These are phyloP conservation scores for Herpetospermum pedunculosum DNA, from an alignment of 306 rosid species.

Conservation along the genomic window DNA sequence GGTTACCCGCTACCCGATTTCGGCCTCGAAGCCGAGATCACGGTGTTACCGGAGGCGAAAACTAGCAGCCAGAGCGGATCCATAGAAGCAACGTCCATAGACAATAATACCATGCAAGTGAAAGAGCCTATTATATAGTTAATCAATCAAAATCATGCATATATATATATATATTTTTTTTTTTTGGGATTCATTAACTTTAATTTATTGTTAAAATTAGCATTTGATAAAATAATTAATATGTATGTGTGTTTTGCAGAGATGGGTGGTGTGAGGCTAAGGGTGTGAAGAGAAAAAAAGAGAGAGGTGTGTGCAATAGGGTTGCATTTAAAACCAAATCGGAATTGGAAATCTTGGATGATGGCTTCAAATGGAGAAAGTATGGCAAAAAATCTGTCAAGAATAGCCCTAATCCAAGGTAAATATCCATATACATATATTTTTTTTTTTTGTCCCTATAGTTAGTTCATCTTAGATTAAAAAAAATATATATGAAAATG, in stretches of 20 bases:
- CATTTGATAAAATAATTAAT: background rate
- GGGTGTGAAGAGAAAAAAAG: background rate
- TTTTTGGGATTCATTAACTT: background rate
- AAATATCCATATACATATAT: background rate
- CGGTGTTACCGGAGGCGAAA: background rate
- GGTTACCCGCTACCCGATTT: background rate
- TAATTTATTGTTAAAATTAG: background rate
- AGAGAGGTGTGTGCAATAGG: constrained; percentile 4
- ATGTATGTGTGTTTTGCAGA: background rate
- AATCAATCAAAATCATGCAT: background rate
- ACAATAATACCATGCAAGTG: constrained; percentile 2
- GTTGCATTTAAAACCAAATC: constrained; percentile 56
- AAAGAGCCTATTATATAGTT: background rate
- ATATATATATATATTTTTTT: background rate
- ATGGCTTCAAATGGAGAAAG: constrained; percentile 79
- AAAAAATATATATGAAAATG: too few species aligned
- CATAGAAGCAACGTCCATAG: background rate
- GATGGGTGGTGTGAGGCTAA: background rate
- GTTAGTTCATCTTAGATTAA: too few species aligned
- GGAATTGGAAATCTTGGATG: constrained; percentile 58
- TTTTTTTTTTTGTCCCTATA: too few species aligned
- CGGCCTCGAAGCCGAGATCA: background rate
- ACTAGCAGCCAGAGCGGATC: background rate
- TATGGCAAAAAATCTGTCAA: constrained; percentile 66
- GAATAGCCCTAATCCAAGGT: constrained; percentile 55